These are phyloP conservation scores for Magnolia changhungtana DNA, from an alignment of 164 flowering plant species.

Conservation along the genomic window DNA sequence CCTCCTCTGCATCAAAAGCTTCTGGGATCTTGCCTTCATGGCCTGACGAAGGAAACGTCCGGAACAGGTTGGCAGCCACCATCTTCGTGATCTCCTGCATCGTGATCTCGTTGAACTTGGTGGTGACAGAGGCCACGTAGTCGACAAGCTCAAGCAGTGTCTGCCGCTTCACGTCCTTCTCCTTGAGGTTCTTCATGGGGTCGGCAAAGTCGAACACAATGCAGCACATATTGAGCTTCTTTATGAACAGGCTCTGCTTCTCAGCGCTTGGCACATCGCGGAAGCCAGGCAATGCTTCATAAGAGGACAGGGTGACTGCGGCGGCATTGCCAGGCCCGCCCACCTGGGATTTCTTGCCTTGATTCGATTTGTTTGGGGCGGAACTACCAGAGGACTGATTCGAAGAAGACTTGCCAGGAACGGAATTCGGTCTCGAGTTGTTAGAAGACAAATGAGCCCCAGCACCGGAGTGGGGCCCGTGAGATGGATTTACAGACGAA, in stretches of 20 bases:
- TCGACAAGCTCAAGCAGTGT: constrained; percentile 82
- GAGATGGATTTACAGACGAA: constrained; percentile 28
- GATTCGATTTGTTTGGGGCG: constrained; percentile 27
- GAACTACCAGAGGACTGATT: constrained; percentile 19
- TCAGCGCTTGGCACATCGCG: constrained; percentile 72
- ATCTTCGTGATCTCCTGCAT: constrained; percentile 83
- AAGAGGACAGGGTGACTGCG: constrained; percentile 18
- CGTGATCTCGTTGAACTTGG: constrained; percentile 65
- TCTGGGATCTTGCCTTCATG: constrained; percentile 52
- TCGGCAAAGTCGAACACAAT: constrained; percentile 73
- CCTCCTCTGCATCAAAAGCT: constrained; percentile 63
- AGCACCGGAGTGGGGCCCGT: constrained; percentile 17
- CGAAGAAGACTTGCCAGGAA: constrained; percentile 28
- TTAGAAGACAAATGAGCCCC: constrained; percentile 13
- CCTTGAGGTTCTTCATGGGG: constrained; percentile 56
- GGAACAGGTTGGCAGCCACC: constrained; percentile 68
- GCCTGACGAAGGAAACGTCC: constrained; percentile 52
- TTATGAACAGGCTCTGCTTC: constrained; percentile 57
- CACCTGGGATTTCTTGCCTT: constrained; percentile 47
- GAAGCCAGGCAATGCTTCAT: constrained; percentile 69
- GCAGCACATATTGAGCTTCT: constrained; percentile 70
- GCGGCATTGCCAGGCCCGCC: constrained; percentile 10
- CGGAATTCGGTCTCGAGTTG: constrained; percentile 25
- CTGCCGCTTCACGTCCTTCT: constrained; percentile 75
- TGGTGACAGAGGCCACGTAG: constrained; percentile 47